These are phyloP conservation scores for Aspergillus carbonarius DNA, from an alignment of 2,329 filamentous ascomycete genomes.

Conservation along the genomic window DNA sequence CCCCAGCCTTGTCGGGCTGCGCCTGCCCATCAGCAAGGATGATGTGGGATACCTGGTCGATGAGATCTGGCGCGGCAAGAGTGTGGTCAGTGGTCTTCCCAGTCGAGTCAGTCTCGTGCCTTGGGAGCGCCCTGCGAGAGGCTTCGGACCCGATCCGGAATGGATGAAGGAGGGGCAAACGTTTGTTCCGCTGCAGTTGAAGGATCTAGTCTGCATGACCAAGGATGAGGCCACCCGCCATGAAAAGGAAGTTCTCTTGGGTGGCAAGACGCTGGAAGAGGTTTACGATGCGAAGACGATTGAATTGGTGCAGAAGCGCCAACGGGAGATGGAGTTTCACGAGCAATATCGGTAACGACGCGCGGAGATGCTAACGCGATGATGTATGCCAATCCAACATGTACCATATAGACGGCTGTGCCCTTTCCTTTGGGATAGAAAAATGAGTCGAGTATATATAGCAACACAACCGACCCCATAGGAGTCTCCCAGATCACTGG, in stretches of 20 bases:
- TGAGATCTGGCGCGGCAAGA: conserved; percentile 82
- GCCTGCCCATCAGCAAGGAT: conserved; percentile 71
- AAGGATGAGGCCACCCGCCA: conserved; percentile 83
- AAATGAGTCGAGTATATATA: neutral
- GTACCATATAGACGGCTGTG: neutral
- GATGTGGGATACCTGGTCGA: conserved; percentile 89
- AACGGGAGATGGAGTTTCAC: conserved; percentile 64
- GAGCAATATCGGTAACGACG: conserved; percentile 48
- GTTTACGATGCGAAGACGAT: conserved; percentile 71
- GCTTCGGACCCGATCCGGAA: conserved; percentile 62
- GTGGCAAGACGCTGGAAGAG: conserved; percentile 64
- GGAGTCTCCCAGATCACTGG: no score
- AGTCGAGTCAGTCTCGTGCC: conserved; percentile 77
- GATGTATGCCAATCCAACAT: neutral
- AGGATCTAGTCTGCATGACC: conserved; percentile 84
- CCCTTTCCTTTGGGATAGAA: no score
- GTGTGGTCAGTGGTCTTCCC: conserved; percentile 75
- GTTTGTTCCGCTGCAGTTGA: conserved; percentile 65
- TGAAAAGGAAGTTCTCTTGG: conserved; percentile 74
- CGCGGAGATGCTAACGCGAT: neutral
- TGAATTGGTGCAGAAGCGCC: conserved; percentile 63
- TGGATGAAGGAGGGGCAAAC: conserved; percentile 69
- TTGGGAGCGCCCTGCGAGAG: conserved; percentile 67
- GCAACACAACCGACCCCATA: neutral
- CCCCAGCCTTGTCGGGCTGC: conserved; percentile 66